Percentiles rank a stretch among this genome's conserved stretches.
Evolutionary conservation across 2,329 filamentous ascomycete species (phyloP).

Genomic region (Aspergillus sp.): DNA sequence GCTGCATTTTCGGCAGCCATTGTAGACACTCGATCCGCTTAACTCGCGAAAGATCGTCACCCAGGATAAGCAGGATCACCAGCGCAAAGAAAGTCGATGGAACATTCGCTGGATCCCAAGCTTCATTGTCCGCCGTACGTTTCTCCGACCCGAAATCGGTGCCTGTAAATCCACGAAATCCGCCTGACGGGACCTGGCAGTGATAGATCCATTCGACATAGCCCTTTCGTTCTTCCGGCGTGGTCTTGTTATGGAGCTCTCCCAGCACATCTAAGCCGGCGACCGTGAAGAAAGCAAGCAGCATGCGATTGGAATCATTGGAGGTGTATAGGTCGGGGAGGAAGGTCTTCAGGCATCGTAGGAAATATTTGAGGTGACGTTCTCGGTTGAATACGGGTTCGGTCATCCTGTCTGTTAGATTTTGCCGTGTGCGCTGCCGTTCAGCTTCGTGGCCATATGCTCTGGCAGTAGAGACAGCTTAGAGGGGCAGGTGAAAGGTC

Average conservation of each 20-base stretch:
- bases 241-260: slow-evolving; percentile 55
- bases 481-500: too few relatives aligned
- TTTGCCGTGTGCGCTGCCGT: not conserved
- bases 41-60: slow-evolving; percentile 64
- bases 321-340: slow-evolving; percentile 81
- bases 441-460: not conserved
- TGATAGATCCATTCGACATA: slow-evolving; percentile 76
- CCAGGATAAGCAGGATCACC: slow-evolving; percentile 65
- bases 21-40: slow-evolving; percentile 63
- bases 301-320: slow-evolving; percentile 88
- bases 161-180: slow-evolving; percentile 81
- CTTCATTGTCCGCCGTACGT: slow-evolving; percentile 51
- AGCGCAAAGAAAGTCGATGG: slow-evolving; percentile 89
- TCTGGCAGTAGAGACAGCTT: not conserved
- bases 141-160: slow-evolving; percentile 54
- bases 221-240: slow-evolving; percentile 51
- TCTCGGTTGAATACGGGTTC: slow-evolving; percentile 44
- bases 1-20: slow-evolving; percentile 76
- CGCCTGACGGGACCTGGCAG: slow-evolving; percentile 81
- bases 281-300: slow-evolving; percentile 84
- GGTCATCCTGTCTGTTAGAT: slow-evolving; percentile 20
- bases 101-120: slow-evolving; percentile 75
- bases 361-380: slow-evolving; percentile 86
- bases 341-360: slow-evolving; percentile 76
- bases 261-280: slow-evolving; percentile 80